These are phyloP conservation scores for Pistacia vera DNA, from an alignment of 345 rosid species.

Conservation along the genomic window DNA sequence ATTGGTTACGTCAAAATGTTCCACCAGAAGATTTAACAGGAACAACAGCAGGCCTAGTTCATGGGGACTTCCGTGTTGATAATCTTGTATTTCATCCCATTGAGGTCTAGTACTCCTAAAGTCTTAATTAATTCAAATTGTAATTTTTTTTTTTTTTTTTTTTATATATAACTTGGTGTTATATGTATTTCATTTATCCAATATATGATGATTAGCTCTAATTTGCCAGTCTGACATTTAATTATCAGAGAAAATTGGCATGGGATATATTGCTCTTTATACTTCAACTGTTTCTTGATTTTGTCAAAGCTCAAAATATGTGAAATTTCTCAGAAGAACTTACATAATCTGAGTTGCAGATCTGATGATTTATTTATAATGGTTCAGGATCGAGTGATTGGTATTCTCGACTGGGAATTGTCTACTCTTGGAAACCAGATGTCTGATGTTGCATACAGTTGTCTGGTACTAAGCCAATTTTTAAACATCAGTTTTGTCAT, in stretches of 20 bases:
- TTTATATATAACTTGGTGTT: background rate
- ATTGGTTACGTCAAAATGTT: conserved; percentile 65
- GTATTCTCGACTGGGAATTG: conserved; percentile 95
- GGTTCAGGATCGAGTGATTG: conserved; percentile 88
- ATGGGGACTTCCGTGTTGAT: conserved; percentile 95
- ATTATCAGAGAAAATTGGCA: background rate
- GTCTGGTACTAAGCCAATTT: conserved; percentile 60
- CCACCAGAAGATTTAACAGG: conserved; percentile 82
- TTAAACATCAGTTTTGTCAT: conserved; percentile 18
- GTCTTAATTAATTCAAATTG: conserved; percentile 2
- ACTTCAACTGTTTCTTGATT: conserved; percentile 15
- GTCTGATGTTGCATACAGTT: conserved; percentile 88
- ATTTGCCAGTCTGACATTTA: background rate
- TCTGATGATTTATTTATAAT: conserved; percentile 1
- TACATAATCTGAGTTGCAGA: background rate
- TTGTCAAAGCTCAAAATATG: background rate
- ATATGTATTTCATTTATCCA: background rate
- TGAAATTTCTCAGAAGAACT: background rate
- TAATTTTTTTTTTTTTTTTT: background rate
- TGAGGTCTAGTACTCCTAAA: conserved; percentile 52
- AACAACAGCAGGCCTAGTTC: conserved; percentile 76
- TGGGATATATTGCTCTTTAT: background rate
- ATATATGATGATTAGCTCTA: background rate
- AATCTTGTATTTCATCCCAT: conserved; percentile 88
- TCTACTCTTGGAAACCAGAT: conserved; percentile 97